A percentile compares a stretch with the other conserved stretches of the same genome.
phyloP scores from a whole-genome alignment of 768 basidiomycete genomes.

The Phaeotremella skinneri region DNA sequence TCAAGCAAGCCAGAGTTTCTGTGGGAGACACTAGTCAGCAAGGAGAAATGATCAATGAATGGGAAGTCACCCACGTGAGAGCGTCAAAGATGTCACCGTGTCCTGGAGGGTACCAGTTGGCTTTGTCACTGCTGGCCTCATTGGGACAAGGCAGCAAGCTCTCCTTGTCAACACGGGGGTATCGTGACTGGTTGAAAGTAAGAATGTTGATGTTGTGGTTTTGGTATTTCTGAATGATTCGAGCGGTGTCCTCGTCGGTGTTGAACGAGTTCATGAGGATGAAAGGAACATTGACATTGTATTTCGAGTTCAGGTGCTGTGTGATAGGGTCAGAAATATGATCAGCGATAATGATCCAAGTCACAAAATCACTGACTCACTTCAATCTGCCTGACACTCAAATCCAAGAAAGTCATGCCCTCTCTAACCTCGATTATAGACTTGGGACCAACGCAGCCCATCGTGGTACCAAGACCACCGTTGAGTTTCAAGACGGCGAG shows the following conservation, averaged over 20 bases:
- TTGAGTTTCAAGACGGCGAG: conserved; percentile 94
- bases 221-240: conserved; percentile 92
- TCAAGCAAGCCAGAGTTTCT: conserved; percentile 86
- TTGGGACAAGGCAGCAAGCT: conserved; percentile 79
- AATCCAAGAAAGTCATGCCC: conserved; percentile 94
- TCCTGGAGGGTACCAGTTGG: conserved; percentile 93
- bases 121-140: conserved; percentile 76
- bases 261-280: conserved; percentile 99
- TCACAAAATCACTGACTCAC: conserved; percentile 37
- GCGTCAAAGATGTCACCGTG: conserved; percentile 97
- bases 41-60: background rate
- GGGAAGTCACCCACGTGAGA: conserved; percentile 54
- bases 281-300: conserved; percentile 86
- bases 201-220: conserved; percentile 92
- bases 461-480: conserved; percentile 84
- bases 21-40: conserved; percentile 3
- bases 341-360: background rate
- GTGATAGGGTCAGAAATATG: conserved; percentile 1
- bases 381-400: conserved; percentile 90
- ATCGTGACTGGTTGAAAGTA: conserved; percentile 85
- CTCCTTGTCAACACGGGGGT: conserved; percentile 89
- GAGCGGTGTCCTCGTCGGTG: conserved; percentile 92
- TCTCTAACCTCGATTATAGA: conserved; percentile 93
- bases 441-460: conserved; percentile 68
- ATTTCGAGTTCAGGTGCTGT: conserved; percentile 76